A percentile compares a stretch with the other conserved stretches of the same genome.
Evolutionary conservation across 2,329 filamentous ascomycete species (phyloP).

Genomic region (Aureobasidium sp.): DNA sequence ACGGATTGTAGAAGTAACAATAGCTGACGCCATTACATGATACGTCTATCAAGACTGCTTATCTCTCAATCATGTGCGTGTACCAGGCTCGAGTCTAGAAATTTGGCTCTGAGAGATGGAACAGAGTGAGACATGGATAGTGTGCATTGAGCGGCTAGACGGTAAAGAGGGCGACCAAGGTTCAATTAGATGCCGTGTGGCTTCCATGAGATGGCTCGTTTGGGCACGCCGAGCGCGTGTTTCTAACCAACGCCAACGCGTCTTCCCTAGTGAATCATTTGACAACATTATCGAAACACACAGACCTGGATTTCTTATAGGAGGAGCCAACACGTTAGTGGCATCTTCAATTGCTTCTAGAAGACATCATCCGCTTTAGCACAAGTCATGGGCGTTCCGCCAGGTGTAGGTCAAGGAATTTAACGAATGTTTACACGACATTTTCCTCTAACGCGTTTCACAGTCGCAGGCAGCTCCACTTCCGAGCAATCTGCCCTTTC

Average conservation of each 20-base stretch:
- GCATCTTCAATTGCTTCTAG: neutral
- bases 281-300: slow-evolving; percentile 6
- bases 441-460: slow-evolving; percentile 11
- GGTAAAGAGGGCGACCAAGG: neutral
- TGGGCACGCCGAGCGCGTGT: neutral
- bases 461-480: slow-evolving; percentile 85
- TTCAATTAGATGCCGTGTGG: neutral
- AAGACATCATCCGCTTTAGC: neutral
- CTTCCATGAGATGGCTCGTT: neutral
- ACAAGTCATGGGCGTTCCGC: slow-evolving; percentile 23
- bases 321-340: neutral
- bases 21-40: slow-evolving; percentile 5
- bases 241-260: slow-evolving; percentile 9
- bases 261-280: slow-evolving; percentile 3
- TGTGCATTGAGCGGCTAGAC: neutral
- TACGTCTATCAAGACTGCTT: neutral
- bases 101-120: neutral
- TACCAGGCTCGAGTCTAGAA: neutral
- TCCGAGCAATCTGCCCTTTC: slow-evolving; percentile 78
- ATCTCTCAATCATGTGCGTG: neutral
- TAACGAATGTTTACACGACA: neutral
- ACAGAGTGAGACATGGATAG: neutral
- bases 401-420: slow-evolving; percentile 22
- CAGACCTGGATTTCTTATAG: neutral
- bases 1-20: slow-evolving; percentile 6